Base-by-base conservation (phyloP, 192 early-diverging fungal genomes). In the Glomus cerebriforme region DNA sequence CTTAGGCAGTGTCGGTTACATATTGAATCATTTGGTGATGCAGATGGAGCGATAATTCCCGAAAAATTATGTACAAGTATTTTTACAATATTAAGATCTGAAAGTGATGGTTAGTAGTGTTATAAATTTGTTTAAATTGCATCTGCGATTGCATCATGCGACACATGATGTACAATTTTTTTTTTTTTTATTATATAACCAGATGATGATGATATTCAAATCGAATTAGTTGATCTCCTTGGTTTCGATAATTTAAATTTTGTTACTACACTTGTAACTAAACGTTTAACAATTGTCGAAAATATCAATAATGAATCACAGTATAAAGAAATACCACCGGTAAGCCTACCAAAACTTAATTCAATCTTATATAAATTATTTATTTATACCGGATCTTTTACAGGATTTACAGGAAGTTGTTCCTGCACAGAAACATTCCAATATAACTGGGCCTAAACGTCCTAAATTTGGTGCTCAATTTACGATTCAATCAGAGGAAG, bases 231-330 rank as follows among this genome's bases (percentile, higher is more conserved):
- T 5, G 94, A 95, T 81, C 83, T 93, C 1, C 76, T 96, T 24
- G 95, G 95, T 7, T 94, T 86, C 79, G 87, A 88, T 15, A 91
- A 91, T 74, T 82, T 96, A 54, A 90, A 92, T 37, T 92, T 96
- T 67, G 88, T 93, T 34, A 78, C 84, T 0, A 81, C 80, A 1
- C 83, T 96, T 0, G 72, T 95, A 6, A 62, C 82, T 1, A 86
- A 93, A 77, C 83, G 94, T 3, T 59, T 81, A 2, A 81, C 79
- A 22, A 89, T 96, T 70, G 86, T 95, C 6, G 79, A 89, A 15
- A 90, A 89, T 70, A 90, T 94, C 60, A 86, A 88, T 75, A 82
- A 67, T 32, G 80, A 88, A 86, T 60, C 73, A 60, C 9, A 62
- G 8, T 75, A 29, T 39, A 19, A 59, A 35, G 7, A 73, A 17